A percentile compares a stretch with the other conserved stretches of the same genome.
Evolutionary conservation across 345 rosid species (phyloP).

Genomic region (Camelina hispida): DNA sequence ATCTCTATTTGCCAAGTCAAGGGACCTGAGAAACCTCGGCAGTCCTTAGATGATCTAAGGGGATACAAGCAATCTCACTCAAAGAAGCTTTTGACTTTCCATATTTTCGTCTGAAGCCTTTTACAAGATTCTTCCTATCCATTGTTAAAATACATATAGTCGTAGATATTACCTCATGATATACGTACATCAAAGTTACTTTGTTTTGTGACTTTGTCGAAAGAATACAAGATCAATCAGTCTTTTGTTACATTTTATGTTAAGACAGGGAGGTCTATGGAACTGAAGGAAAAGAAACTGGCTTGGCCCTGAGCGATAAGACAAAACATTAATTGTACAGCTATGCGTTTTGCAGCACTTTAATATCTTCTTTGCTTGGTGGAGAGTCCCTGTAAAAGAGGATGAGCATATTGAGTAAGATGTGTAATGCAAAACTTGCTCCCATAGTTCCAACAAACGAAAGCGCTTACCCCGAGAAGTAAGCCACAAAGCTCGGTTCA

Average conservation of each 20-base stretch:
- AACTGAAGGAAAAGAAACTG: constrained; percentile 67
- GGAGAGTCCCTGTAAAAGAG: constrained; percentile 57
- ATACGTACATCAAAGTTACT: constrained; percentile 17
- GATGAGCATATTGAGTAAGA: constrained; percentile 17
- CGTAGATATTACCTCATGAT: constrained; percentile 6
- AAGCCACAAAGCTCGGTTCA: constrained; percentile 64
- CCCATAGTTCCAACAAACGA: neutral
- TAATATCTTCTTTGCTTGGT: constrained; percentile 58
- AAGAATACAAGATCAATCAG: neutral
- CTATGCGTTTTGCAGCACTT: constrained; percentile 54
- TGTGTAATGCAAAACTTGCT: constrained; percentile 3
- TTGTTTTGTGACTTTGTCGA: neutral
- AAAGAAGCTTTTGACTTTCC: neutral
- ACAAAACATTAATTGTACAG: constrained; percentile 60
- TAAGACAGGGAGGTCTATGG: constrained; percentile 51
- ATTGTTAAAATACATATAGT: constrained; percentile 1
- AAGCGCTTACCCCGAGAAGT: constrained; percentile 56
- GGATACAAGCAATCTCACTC: constrained; percentile 10
- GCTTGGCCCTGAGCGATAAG: constrained; percentile 67
- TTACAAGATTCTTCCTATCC: constrained; percentile 9
- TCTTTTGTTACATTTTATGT: constrained; percentile 40
- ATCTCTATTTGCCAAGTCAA: constrained; percentile 7
- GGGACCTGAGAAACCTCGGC: neutral
- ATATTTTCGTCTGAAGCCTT: neutral
- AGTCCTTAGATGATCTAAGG: constrained; percentile 3